phyloP scores from a whole-genome alignment of 306 rosid genomes.

The Arachis hypogaea region DNA sequence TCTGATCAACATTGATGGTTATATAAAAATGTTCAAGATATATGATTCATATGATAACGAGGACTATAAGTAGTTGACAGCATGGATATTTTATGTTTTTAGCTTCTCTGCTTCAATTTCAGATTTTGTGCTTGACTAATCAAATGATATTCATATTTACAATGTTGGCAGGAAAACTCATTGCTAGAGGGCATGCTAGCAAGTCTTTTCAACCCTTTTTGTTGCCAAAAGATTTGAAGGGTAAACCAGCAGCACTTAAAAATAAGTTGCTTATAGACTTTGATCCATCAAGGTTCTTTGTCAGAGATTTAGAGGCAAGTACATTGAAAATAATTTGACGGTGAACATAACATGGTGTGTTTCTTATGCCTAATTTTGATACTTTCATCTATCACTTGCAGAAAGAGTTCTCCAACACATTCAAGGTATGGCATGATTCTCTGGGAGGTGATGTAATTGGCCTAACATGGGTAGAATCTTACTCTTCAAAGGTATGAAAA shows the following conservation, averaged over 20 bases:
- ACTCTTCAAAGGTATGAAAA: slow-evolving; percentile 66
- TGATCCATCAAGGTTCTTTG: slow-evolving; percentile 75
- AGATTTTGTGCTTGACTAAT: slow-evolving; percentile 19
- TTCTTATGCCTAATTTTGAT: slow-evolving; percentile 30
- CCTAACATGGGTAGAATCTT: slow-evolving; percentile 72
- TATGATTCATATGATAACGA: background rate
- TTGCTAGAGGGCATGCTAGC: slow-evolving; percentile 72
- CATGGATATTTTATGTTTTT: slow-evolving; percentile 2
- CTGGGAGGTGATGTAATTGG: slow-evolving; percentile 95
- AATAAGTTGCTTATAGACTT: slow-evolving; percentile 77
- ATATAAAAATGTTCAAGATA: slow-evolving; percentile 1
- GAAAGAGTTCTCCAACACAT: slow-evolving; percentile 65
- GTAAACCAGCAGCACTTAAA: slow-evolving; percentile 59
- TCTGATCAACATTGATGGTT: background rate
- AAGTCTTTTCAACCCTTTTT: slow-evolving; percentile 71
- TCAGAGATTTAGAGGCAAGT: slow-evolving; percentile 83
- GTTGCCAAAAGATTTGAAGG: slow-evolving; percentile 67
- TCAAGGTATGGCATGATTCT: slow-evolving; percentile 90
- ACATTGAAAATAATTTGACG: slow-evolving; percentile 15
- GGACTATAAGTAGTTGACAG: background rate
- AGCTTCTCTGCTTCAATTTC: slow-evolving; percentile 15
- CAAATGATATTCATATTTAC: slow-evolving; percentile 26
- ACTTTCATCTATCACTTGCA: slow-evolving; percentile 40
- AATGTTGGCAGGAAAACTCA: slow-evolving; percentile 60
- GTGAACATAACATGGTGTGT: slow-evolving; percentile 7